Evolutionary conservation across 1,284 basidiomycete species (phyloP).

Genomic region (Mixia osmundae): DNA sequence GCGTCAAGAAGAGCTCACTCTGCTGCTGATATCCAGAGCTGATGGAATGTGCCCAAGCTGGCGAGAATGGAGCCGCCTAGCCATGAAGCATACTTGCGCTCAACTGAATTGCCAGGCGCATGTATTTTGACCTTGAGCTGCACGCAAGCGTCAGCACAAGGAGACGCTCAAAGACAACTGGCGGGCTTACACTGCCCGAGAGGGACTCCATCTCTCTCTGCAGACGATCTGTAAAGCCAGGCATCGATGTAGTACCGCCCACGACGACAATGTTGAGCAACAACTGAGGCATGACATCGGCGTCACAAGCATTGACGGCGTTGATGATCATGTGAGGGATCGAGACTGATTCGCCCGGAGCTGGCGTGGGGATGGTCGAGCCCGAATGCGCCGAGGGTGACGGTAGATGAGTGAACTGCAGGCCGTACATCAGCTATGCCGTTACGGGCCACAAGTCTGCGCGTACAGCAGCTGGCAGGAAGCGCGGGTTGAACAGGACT

Average conservation of each 20-base stretch:
- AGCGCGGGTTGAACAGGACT: conserved; percentile 61
- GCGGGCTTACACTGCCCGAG: conserved; percentile 45
- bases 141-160: background rate
- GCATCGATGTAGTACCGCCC: conserved; percentile 66
- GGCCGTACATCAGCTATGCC: too few relatives aligned
- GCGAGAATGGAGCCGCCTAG: conserved; percentile 79
- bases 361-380: conserved; percentile 25
- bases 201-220: conserved; percentile 49
- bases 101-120: conserved; percentile 62
- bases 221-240: conserved; percentile 68
- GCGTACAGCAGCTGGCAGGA: too few relatives aligned
- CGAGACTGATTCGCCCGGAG: conserved; percentile 36
- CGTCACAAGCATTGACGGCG: conserved; percentile 62
- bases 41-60: conserved; percentile 85
- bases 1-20: too few relatives aligned
- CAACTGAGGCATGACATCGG: conserved; percentile 70
- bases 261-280: conserved; percentile 84
- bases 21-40: conserved; percentile 25
- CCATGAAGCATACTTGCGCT: conserved; percentile 75
- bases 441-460: too few relatives aligned
- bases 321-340: conserved; percentile 54
- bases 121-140: conserved; percentile 48
- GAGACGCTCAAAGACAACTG: background rate
- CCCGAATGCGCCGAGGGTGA: conserved; percentile 4
- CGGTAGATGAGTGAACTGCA: too few relatives aligned